Conservation (phyloP, 768 basidiomycete species). For the Mycena chlorophos region DNA sequence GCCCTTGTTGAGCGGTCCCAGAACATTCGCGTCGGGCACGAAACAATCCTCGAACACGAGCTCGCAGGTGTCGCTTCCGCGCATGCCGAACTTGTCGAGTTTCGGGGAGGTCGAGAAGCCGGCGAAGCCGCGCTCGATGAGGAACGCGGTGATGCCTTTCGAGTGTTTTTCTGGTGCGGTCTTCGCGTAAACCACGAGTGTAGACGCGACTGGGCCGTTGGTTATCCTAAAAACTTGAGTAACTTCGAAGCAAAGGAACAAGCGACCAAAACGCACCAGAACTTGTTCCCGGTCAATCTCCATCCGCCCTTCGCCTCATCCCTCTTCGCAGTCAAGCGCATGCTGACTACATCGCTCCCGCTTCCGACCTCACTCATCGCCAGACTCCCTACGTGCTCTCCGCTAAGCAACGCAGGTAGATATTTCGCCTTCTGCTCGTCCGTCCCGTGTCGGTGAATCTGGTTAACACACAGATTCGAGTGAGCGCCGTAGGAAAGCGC, state of each 20-base stretch:
- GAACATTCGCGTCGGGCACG: constrained; percentile 85
- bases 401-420: constrained; percentile 76
- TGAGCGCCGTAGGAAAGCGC: constrained; percentile 92
- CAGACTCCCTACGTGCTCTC: constrained; percentile 82
- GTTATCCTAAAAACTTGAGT: constrained; percentile 68
- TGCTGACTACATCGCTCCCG: constrained; percentile 95
- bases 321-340: constrained; percentile 83
- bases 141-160: constrained; percentile 90
- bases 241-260: background rate
- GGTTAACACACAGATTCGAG: constrained; percentile 86
- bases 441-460: constrained; percentile 84
- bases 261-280: constrained; percentile 60
- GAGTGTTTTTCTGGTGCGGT: constrained; percentile 74
- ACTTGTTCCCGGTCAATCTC: constrained; percentile 86
- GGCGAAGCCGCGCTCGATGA: constrained; percentile 77
- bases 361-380: constrained; percentile 94
- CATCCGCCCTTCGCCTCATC: constrained; percentile 75
- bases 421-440: constrained; percentile 82
- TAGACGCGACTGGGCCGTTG: constrained; percentile 89
- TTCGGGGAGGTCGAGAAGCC: constrained; percentile 91
- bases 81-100: constrained; percentile 95
- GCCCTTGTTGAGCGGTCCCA: constrained; percentile 78
- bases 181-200: constrained; percentile 91
- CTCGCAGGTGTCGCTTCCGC: constrained; percentile 94
- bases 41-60: constrained; percentile 88